Evolutionary conservation across 2,329 filamentous ascomycete genomes (phyloP).

Genomic region (Chaetomiaceae sp.): DNA sequence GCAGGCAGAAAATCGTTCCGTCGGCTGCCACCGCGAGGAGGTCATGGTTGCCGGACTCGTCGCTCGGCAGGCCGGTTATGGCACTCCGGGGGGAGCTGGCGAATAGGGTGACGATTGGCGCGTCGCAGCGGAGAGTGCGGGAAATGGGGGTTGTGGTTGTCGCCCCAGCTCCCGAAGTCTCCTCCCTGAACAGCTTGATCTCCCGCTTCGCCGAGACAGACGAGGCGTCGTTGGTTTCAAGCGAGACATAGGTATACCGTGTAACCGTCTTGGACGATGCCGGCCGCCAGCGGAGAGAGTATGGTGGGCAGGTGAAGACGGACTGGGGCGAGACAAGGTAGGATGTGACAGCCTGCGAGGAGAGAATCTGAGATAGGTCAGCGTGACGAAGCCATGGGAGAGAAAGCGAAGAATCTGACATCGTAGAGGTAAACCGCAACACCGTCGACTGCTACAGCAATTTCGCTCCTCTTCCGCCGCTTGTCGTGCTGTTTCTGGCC

Average conservation of each 20-base stretch:
- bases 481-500: conserved; percentile 54
- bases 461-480: conserved; percentile 59
- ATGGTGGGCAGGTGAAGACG: conserved; percentile 57
- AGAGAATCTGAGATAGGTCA: conserved; percentile 48
- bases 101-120: conserved; percentile 42
- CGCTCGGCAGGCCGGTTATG: conserved; percentile 12
- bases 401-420: conserved; percentile 37
- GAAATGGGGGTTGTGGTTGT: conserved; percentile 48
- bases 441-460: conserved; percentile 60
- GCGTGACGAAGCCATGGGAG: background rate
- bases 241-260: conserved; percentile 58
- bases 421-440: conserved; percentile 64
- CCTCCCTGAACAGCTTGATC: conserved; percentile 57
- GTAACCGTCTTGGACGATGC: conserved; percentile 45
- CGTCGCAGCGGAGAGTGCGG: conserved; percentile 38
- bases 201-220: conserved; percentile 42
- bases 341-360: conserved; percentile 59
- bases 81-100: conserved; percentile 29
- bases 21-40: conserved; percentile 56
- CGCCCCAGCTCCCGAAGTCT: conserved; percentile 47
- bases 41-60: conserved; percentile 33
- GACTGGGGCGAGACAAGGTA: conserved; percentile 64
- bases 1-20: conserved; percentile 58
- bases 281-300: conserved; percentile 52
- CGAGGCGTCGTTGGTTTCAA: conserved; percentile 38